Evolutionary conservation across 257 asterid genomes (phyloP).

Genomic region (Craterostigma plantagineum): DNA sequence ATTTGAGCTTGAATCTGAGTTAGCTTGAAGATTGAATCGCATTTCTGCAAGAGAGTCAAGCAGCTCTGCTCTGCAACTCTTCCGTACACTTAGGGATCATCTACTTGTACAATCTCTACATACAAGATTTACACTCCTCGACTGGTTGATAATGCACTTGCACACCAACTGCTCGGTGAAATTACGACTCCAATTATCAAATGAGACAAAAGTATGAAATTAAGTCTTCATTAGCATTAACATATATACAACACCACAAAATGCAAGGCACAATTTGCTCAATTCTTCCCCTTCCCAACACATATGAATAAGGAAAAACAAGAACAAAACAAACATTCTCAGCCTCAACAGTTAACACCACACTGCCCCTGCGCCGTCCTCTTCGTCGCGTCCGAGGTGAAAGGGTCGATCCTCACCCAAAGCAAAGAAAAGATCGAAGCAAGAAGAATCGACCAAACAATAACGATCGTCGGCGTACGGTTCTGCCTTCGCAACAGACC

Average conservation of each 20-base stretch:
- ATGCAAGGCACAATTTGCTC: too few relatives aligned
- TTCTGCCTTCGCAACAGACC: conserved; percentile 25
- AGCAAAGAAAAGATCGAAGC: conserved; percentile 27
- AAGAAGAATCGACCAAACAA: conserved; percentile 26
- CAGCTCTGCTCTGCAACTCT: conserved; percentile 59
- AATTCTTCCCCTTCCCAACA: too few relatives aligned
- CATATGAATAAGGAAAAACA: too few relatives aligned
- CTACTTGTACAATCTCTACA: too few relatives aligned
- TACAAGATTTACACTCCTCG: too few relatives aligned
- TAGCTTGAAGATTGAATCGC: conserved; percentile 42
- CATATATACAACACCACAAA: too few relatives aligned
- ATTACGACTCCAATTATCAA: too few relatives aligned
- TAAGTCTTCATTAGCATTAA: too few relatives aligned
- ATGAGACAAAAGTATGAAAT: too few relatives aligned
- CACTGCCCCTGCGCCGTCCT: conserved; percentile 20
- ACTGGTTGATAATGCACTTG: too few relatives aligned
- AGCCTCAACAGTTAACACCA: conserved; percentile 15
- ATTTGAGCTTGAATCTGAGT: conserved; percentile 39
- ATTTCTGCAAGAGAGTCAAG: conserved; percentile 40
- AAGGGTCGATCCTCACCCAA: conserved; percentile 29
- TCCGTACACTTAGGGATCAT: conserved; percentile 11
- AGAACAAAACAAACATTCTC: too few relatives aligned
- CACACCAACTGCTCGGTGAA: too few relatives aligned
- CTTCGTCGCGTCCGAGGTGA: conserved; percentile 16
- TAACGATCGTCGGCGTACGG: conserved; percentile 26